These are phyloP conservation scores for Entomophthora muscae DNA, from an alignment of 371 early-diverging fungal species.

Conservation along the genomic window DNA sequence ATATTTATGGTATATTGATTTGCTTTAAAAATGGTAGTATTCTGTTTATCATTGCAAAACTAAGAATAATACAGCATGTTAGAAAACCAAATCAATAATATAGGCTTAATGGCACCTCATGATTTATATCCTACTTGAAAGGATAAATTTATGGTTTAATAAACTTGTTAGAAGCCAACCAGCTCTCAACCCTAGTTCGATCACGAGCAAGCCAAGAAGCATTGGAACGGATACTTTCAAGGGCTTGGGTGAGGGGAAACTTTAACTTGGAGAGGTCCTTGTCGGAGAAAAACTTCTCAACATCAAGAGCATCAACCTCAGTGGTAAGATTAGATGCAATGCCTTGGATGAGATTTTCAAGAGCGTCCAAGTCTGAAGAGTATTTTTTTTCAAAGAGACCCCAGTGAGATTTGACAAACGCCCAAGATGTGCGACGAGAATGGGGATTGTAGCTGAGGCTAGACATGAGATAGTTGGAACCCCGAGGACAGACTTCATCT, in stretches of 20 bases:
- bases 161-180: conserved; percentile 37
- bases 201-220: conserved; percentile 69
- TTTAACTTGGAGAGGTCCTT: conserved; percentile 54
- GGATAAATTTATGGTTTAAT: too few species aligned
- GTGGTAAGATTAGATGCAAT: conserved; percentile 47
- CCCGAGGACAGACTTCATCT: conserved; percentile 62
- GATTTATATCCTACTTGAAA: too few species aligned
- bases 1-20: too few species aligned
- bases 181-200: conserved; percentile 40
- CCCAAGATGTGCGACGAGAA: conserved; percentile 52
- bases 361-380: conserved; percentile 42
- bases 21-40: too few species aligned
- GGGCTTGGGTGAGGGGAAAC: conserved; percentile 56
- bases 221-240: conserved; percentile 63
- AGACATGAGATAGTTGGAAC: conserved; percentile 33
- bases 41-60: too few species aligned
- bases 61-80: too few species aligned
- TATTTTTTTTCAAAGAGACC: conserved; percentile 41
- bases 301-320: conserved; percentile 37
- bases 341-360: conserved; percentile 50
- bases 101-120: too few species aligned
- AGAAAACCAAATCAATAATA: too few species aligned
- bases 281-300: conserved; percentile 51
- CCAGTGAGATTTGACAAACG: conserved; percentile 61
- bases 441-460: conserved; percentile 34